Evolutionary conservation across 371 early-diverging fungal genomes (phyloP).

Genomic region (Aphelidium insulamus): DNA sequence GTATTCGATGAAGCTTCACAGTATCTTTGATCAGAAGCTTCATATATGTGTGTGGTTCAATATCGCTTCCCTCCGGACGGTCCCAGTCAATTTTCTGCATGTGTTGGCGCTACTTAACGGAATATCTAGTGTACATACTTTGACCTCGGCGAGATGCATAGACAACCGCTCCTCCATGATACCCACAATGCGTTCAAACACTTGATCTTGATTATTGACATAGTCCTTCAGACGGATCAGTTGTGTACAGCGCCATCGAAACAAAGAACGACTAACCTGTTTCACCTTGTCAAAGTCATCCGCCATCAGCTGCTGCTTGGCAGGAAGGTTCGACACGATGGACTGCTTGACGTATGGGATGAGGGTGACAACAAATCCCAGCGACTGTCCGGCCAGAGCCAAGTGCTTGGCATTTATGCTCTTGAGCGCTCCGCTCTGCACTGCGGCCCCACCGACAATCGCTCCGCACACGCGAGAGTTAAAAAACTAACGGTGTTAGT

Average conservation of each 20-base stretch:
- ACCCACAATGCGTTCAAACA: constrained; percentile 60
- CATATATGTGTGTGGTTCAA: constrained; percentile 25
- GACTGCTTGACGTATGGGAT: constrained; percentile 58
- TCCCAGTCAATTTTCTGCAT: constrained; percentile 40
- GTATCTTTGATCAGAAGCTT: constrained; percentile 73
- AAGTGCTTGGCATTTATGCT: constrained; percentile 87
- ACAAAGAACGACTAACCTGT: constrained; percentile 12
- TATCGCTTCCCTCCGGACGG: constrained; percentile 15
- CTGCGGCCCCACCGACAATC: constrained; percentile 84
- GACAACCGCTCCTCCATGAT: constrained; percentile 77
- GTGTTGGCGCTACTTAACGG: background rate
- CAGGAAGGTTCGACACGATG: constrained; percentile 33
- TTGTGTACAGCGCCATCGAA: background rate
- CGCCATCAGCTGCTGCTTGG: constrained; percentile 46
- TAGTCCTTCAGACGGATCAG: constrained; percentile 30
- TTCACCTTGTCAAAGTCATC: constrained; percentile 64
- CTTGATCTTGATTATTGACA: constrained; percentile 59
- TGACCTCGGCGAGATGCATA: constrained; percentile 42
- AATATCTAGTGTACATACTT: constrained; percentile 12
- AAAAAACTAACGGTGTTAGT: constrained; percentile 28
- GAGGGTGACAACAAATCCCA: constrained; percentile 54
- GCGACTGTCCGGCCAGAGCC: constrained; percentile 72
- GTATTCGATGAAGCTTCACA: constrained; percentile 63
- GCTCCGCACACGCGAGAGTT: constrained; percentile 82
- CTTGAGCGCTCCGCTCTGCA: constrained; percentile 78